A percentile compares a stretch with the other conserved stretches of the same genome.
phyloP scores from a whole-genome alignment of 2,329 filamentous ascomycete genomes.

The Ophiostoma fasciatum region DNA sequence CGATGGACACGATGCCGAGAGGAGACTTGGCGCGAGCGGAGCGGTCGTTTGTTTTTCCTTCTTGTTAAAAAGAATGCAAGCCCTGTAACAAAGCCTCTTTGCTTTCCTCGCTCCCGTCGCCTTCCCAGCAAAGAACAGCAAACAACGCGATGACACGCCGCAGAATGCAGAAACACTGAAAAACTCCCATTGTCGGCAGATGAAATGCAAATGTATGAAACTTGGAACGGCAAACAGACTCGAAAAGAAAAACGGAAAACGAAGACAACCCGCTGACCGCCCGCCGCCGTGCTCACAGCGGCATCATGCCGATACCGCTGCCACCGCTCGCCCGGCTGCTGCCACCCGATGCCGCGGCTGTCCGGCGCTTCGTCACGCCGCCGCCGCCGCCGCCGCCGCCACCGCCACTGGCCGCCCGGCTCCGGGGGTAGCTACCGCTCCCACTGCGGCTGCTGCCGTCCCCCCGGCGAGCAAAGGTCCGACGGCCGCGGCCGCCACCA shows the following conservation, averaged over 20 bases:
- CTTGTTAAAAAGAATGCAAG: too few species aligned
- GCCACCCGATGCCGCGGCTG: background rate
- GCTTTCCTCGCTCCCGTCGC: too few species aligned
- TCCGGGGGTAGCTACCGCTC: conserved; percentile 3
- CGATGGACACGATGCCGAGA: too few species aligned
- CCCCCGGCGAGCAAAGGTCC: too few species aligned
- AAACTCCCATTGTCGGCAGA: too few species aligned
- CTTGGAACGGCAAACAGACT: background rate
- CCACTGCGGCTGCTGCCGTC: conserved; percentile 8
- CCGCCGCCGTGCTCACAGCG: conserved; percentile 6
- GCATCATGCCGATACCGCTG: conserved; percentile 13
- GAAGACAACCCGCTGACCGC: background rate
- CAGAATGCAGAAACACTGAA: too few species aligned
- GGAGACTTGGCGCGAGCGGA: too few species aligned
- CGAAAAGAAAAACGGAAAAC: background rate
- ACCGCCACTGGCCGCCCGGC: conserved; percentile 9
- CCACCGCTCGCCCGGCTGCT: conserved; percentile 1
- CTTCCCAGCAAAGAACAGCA: too few species aligned
- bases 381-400: conserved; percentile 5
- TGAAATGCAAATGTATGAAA: background rate
- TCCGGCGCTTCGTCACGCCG: conserved; percentile 6
- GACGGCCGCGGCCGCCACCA: conserved; percentile 7
- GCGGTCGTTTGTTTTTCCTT: too few species aligned
- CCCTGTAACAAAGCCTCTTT: too few species aligned
- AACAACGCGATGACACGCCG: too few species aligned